Evolutionary conservation across 495 filamentous ascomycete genomes (phyloP).

Genomic region (Durotheca rogersii): DNA sequence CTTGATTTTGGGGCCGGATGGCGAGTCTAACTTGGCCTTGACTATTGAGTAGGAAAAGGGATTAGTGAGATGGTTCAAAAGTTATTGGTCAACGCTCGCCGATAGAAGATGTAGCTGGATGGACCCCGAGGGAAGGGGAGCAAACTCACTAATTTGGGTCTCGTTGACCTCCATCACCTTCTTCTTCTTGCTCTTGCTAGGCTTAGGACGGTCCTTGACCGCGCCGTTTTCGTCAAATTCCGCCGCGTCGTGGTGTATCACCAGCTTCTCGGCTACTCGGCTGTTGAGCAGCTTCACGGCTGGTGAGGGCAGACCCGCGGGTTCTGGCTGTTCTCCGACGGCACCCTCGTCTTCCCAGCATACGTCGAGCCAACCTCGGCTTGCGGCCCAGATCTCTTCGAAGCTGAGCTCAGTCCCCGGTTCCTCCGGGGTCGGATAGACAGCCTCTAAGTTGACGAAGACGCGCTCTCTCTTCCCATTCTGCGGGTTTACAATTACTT

Average conservation of each 20-base stretch:
- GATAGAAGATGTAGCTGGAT: neutral
- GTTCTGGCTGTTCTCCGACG: conserved; percentile 21
- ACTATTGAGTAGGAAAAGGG: too few species aligned
- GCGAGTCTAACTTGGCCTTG: conserved; percentile 89
- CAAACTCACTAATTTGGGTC: conserved; percentile 74
- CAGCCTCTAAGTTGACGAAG: conserved; percentile 77
- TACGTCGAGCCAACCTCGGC: conserved; percentile 72
- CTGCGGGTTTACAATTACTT: conserved; percentile 73
- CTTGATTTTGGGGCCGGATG: conserved; percentile 71
- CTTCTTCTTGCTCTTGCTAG: conserved; percentile 55
- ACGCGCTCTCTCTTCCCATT: conserved; percentile 80
- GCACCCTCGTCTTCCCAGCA: conserved; percentile 62
- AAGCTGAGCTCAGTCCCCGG: conserved; percentile 74
- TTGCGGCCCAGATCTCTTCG: conserved; percentile 83
- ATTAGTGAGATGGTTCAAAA: too few species aligned
- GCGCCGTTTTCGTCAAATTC: conserved; percentile 56
- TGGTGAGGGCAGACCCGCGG: conserved; percentile 26
- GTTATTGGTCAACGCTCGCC: neutral
- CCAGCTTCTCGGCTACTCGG: conserved; percentile 42
- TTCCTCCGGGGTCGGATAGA: conserved; percentile 77
- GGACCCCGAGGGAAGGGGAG: neutral
- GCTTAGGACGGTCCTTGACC: conserved; percentile 35
- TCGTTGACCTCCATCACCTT: conserved; percentile 78
- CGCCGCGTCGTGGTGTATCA: conserved; percentile 46
- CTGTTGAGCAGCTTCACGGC: conserved; percentile 30